phyloP scores from a whole-genome alignment of 257 asterid species.

The Anisodus tanguticus region DNA sequence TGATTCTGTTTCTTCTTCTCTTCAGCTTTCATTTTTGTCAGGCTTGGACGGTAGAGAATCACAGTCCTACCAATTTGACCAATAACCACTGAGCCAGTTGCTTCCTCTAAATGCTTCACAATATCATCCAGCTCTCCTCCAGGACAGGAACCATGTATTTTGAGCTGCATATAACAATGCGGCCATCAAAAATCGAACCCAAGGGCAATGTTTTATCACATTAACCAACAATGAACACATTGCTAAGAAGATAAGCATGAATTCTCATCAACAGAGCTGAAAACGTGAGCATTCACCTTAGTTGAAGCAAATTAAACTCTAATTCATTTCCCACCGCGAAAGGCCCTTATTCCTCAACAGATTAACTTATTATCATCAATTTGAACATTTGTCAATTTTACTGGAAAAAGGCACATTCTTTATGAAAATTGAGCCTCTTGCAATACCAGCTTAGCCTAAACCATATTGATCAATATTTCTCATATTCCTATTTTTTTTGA shows the following conservation, averaged over 20 bases:
- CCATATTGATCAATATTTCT: background rate
- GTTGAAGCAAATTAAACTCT: background rate
- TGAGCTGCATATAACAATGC: constrained; percentile 53
- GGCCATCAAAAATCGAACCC: background rate
- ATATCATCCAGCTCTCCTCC: constrained; percentile 75
- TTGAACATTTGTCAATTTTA: background rate
- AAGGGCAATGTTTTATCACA: background rate
- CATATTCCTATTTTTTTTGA: background rate
- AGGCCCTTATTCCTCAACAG: background rate
- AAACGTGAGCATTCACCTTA: background rate
- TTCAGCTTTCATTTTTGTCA: constrained; percentile 74
- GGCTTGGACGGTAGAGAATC: constrained; percentile 89
- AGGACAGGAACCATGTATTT: constrained; percentile 78
- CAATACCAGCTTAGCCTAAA: background rate
- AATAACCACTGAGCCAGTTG: constrained; percentile 73
- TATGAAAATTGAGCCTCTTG: background rate
- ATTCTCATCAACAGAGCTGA: background rate
- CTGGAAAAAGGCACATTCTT: background rate
- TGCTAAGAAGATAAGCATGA: background rate
- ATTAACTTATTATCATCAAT: background rate
- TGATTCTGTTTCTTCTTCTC: constrained; percentile 71
- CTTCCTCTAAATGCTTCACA: constrained; percentile 66
- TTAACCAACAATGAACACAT: too few species aligned
- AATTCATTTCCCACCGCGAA: too few species aligned
- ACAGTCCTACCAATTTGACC: constrained; percentile 88